These are phyloP conservation scores for Arctium minus DNA, from an alignment of 129 eudicot species.

Conservation along the genomic window DNA sequence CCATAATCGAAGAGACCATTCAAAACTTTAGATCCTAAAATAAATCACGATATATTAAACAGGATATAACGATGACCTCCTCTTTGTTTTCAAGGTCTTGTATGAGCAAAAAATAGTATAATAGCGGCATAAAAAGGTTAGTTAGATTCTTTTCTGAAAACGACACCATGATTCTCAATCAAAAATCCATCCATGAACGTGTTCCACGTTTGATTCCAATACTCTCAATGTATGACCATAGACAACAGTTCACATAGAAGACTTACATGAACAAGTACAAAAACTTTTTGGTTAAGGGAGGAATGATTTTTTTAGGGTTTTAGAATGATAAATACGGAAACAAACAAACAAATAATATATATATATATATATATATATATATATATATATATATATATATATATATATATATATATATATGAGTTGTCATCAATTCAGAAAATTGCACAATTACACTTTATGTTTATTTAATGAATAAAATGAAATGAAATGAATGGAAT, in stretches of 20 bases:
- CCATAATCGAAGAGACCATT: conserved; percentile 24
- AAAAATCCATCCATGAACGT: conserved; percentile 18
- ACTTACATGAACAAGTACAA: too few species aligned
- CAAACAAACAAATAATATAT: too few species aligned
- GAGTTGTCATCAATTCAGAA: too few species aligned
- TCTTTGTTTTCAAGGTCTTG: conserved; percentile 44
- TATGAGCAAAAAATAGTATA: conserved; percentile 34
- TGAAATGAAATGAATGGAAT: too few species aligned
- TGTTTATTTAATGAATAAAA: too few species aligned
- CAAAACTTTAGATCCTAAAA: conserved; percentile 34
- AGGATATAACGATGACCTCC: conserved; percentile 33
- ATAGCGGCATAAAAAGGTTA: conserved; percentile 47
- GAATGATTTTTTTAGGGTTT: too few species aligned
- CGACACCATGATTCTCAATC: conserved; percentile 29
- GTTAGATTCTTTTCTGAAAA: conserved; percentile 72
- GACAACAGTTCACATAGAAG: conserved; percentile 27
- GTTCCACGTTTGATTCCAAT: conserved; percentile 14
- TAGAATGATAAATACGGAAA: too few species aligned
- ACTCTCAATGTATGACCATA: conserved; percentile 23
- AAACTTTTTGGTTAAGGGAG: too few species aligned
- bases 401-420: too few species aligned
- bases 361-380: too few species aligned
- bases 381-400: too few species aligned
- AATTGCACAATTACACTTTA: too few species aligned
- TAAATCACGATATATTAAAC: conserved; percentile 62